phyloP scores from a whole-genome alignment of 2,329 filamentous ascomycete species.

The Fusarium liriodendri region DNA sequence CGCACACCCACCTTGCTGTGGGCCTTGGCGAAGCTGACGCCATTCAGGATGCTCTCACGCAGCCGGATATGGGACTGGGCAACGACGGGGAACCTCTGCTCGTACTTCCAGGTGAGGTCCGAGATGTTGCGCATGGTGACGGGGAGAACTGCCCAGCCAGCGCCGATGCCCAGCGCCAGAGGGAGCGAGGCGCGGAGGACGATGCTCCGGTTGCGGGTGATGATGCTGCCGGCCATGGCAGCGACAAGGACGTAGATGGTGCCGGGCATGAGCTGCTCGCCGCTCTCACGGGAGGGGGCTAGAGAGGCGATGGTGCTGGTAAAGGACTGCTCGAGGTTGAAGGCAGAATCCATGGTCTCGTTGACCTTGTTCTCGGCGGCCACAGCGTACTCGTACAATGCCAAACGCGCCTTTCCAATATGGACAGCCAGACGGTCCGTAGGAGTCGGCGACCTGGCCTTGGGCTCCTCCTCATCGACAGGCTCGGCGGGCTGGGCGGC shows the following conservation, averaged over 20 bases:
- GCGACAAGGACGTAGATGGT: constrained; percentile 92
- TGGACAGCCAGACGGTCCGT: constrained; percentile 90
- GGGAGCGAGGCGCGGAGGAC: constrained; percentile 82
- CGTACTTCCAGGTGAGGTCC: constrained; percentile 90
- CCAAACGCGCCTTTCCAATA: constrained; percentile 82
- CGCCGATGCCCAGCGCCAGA: constrained; percentile 81
- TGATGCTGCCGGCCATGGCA: constrained; percentile 93
- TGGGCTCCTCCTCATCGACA: constrained; percentile 49
- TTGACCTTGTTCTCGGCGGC: constrained; percentile 86
- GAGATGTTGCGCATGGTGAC: constrained; percentile 91
- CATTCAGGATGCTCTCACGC: constrained; percentile 75
- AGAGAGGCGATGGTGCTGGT: constrained; percentile 89
- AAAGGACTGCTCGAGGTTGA: constrained; percentile 89
- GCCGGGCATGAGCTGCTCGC: constrained; percentile 90
- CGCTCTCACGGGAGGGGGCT: constrained; percentile 85
- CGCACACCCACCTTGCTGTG: constrained; percentile 77
- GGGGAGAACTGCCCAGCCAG: constrained; percentile 87
- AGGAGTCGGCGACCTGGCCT: constrained; percentile 72
- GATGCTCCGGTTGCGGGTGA: constrained; percentile 88
- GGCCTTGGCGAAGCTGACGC: constrained; percentile 78
- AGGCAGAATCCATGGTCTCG: constrained; percentile 80
- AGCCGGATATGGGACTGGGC: constrained; percentile 83
- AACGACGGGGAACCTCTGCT: constrained; percentile 86
- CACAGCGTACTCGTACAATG: constrained; percentile 80
- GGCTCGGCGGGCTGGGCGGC: constrained; percentile 47